Evolutionary conservation across 345 rosid genomes (phyloP), one percentile per base, ranked within the genome.

Genomic region (Euclidium syriacum): DNA sequence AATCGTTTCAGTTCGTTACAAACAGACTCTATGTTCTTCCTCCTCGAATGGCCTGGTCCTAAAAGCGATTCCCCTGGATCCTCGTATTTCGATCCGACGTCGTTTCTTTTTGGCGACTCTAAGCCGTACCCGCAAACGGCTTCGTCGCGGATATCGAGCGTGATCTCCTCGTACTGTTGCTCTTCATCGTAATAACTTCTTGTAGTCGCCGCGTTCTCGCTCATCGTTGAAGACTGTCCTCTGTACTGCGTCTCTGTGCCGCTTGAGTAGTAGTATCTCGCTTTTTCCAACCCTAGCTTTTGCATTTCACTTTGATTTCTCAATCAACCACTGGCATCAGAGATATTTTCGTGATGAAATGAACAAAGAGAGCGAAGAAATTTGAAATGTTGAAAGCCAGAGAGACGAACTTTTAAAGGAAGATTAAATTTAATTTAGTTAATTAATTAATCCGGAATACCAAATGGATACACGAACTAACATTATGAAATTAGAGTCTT

Each of bases 51-150:
- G 63, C 74, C 75, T 78, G 49, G 81, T 35, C 87, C 79, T 14
- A 91, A 69, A 49, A 85, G 74, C 3, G 90, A 69, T 35, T 79
- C 49, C 67, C 69, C 87, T 0, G 89, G 90, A 57, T 83, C 94
- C 33, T 75, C 81, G 27, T 26, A 14, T 39, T 77, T 84, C 3
- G 52, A 43, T 4, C 63, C 77, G 15, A 83, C 78, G 0, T 76
- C 80, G 0, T 49, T 57, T 10, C 79, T 80, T 10, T 54, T 36
- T 1, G 83, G 77, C 1, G 88, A 57, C 60, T 70, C 46, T 15
- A 85, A 86, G 49, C 91, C 84, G 80, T 91, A 86, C 3, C 88
- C 95, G 11, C 84, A 87, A 7, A 90, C 91, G 0, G 85, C 81
- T 23, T 85, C 87, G 3, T 87, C 86, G 24, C 78, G 78, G 55